phyloP scores from a whole-genome alignment of 2,329 filamentous ascomycete genomes.

The Trichoderma semiorbis region DNA sequence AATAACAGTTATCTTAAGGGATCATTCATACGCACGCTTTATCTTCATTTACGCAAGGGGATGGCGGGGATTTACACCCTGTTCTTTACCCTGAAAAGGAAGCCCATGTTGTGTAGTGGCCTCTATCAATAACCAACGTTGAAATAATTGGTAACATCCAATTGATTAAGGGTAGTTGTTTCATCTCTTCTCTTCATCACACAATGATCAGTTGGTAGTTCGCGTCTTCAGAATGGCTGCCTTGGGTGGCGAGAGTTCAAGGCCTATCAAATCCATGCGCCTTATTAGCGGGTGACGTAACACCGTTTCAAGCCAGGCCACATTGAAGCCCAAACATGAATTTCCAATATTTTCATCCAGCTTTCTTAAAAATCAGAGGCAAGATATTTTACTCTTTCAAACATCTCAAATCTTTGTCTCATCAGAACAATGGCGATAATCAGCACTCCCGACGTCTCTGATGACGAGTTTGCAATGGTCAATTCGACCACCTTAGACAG shows the following conservation, averaged over 20 bases:
- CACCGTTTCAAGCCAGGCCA: background rate
- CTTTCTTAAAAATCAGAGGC: background rate
- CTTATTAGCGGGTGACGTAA: background rate
- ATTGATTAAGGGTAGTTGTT: background rate
- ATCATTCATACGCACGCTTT: background rate
- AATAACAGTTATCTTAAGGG: background rate
- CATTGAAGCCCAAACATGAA: background rate
- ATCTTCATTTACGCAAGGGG: background rate
- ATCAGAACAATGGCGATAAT: background rate
- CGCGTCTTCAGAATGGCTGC: background rate
- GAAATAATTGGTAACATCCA: background rate
- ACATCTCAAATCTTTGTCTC: background rate
- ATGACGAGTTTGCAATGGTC: slow-evolving; percentile 9
- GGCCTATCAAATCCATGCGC: background rate
- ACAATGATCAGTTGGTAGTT: background rate
- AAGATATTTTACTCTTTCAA: background rate
- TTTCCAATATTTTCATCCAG: background rate
- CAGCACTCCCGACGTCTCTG: background rate
- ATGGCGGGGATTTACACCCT: background rate
- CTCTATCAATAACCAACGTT: background rate
- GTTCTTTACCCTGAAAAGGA: background rate
- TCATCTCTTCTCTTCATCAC: background rate
- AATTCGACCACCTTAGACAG: background rate
- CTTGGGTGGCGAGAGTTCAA: background rate
- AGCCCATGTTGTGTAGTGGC: background rate